Conservation (phyloP, 768 basidiomycete species). For the Panus rudis region DNA sequence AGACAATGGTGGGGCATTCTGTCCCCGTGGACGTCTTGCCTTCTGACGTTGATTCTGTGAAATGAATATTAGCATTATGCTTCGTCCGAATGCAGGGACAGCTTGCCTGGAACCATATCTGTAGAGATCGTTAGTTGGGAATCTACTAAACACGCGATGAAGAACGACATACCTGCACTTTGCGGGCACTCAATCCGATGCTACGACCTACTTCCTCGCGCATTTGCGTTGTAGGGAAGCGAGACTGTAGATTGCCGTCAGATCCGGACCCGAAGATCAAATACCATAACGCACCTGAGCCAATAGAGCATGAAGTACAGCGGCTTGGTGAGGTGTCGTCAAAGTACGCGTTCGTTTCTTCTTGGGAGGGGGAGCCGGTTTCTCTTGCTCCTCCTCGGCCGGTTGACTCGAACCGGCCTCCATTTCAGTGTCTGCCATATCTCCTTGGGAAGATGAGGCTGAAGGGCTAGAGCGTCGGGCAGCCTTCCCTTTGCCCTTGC, state of each 20-base stretch:
- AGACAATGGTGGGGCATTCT: slow-evolving; percentile 44
- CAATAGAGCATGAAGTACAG: slow-evolving; percentile 81
- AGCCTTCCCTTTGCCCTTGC: slow-evolving; percentile 6
- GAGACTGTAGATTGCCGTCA: slow-evolving; percentile 45
- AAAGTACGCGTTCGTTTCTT: slow-evolving; percentile 80
- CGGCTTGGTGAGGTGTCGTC: slow-evolving; percentile 84
- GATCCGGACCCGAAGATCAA: not conserved
- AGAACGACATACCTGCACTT: slow-evolving; percentile 67
- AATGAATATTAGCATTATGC: slow-evolving; percentile 8
- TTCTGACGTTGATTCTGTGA: slow-evolving; percentile 82
- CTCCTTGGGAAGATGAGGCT: slow-evolving; percentile 25
- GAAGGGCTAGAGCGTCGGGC: slow-evolving; percentile 21
- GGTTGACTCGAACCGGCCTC: slow-evolving; percentile 38
- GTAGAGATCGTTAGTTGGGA: slow-evolving; percentile 12
- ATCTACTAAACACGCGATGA: not conserved
- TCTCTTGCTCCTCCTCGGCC: slow-evolving; percentile 25
- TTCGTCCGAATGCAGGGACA: not conserved
- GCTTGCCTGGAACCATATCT: slow-evolving; percentile 89
- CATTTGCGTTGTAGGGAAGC: slow-evolving; percentile 83
- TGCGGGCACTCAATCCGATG: slow-evolving; percentile 84
- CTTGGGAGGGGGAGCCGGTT: slow-evolving; percentile 40
- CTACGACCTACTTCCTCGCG: slow-evolving; percentile 82
- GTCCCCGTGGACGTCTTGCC: slow-evolving; percentile 66
- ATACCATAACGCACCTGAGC: slow-evolving; percentile 52
- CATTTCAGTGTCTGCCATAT: slow-evolving; percentile 53